These are phyloP conservation scores for Cymbidium sinense DNA, from an alignment of 106 monocot species.

Conservation along the genomic window DNA sequence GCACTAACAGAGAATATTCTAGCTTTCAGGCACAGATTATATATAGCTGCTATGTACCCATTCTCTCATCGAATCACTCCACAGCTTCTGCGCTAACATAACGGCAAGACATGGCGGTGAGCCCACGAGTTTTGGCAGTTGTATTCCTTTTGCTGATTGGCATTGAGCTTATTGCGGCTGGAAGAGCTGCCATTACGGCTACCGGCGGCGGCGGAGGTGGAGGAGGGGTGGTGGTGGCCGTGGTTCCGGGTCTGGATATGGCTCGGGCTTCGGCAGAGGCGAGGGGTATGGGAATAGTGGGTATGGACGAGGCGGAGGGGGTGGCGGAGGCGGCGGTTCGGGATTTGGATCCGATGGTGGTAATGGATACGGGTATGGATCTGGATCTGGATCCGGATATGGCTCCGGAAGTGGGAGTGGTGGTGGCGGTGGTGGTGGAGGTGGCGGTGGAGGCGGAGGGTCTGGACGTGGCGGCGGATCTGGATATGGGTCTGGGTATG, in stretches of 20 bases:
- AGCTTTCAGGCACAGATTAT: background rate
- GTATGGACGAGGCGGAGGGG: conserved; percentile 33
- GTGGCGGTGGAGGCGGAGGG: background rate
- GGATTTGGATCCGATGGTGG: conserved; percentile 1
- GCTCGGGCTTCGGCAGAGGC: conserved; percentile 6
- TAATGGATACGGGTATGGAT: conserved; percentile 15
- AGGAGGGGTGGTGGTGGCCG: conserved; percentile 9
- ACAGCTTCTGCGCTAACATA: background rate
- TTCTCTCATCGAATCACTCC: too few relatives aligned
- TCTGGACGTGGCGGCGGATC: background rate
- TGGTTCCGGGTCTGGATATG: background rate
- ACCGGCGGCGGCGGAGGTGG: conserved; percentile 11
- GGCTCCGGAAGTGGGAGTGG: conserved; percentile 11
- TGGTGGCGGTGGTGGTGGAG: background rate
- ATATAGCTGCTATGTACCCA: background rate
- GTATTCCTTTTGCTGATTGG: conserved; percentile 15
- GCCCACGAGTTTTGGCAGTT: conserved; percentile 5
- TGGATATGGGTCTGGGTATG: background rate
- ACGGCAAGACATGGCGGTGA: background rate
- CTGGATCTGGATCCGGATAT: conserved; percentile 11
- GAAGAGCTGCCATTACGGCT: conserved; percentile 19
- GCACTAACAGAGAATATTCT: background rate
- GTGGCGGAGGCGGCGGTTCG: conserved; percentile 14
- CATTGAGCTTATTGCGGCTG: conserved; percentile 19
- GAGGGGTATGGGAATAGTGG: conserved; percentile 4